phyloP scores from a whole-genome alignment of 345 rosid genomes.

The Populus tremula region DNA sequence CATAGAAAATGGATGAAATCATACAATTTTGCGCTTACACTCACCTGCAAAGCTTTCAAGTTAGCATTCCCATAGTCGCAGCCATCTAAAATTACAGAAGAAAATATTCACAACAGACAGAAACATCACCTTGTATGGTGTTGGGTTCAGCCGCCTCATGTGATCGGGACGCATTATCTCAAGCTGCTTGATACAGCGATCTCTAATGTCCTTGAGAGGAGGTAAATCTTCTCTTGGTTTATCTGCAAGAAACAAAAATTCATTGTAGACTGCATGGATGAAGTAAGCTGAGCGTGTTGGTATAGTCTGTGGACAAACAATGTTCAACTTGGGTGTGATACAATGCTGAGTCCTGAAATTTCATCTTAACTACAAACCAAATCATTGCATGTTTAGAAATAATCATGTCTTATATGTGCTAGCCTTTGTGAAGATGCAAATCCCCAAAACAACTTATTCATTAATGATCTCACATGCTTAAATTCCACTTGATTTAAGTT shows the following conservation, averaged over 20 bases:
- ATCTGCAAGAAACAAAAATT: slow-evolving; percentile 36
- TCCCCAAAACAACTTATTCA: not conserved
- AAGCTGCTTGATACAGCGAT: slow-evolving; percentile 78
- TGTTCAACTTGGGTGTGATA: not conserved
- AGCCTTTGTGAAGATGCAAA: not conserved
- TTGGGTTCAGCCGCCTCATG: slow-evolving; percentile 89
- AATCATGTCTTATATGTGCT: not conserved
- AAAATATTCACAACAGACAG: not conserved
- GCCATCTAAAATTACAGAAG: not conserved
- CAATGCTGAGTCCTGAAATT: not conserved
- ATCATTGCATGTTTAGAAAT: not conserved
- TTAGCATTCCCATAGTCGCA: not conserved
- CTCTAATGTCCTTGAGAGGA: slow-evolving; percentile 57
- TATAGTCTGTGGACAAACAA: not conserved
- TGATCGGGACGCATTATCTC: slow-evolving; percentile 91
- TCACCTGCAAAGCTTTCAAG: slow-evolving; percentile 50
- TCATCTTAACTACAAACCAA: not conserved
- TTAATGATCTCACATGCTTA: not conserved
- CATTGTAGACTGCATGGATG: not conserved
- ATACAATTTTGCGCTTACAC: slow-evolving; percentile 76
- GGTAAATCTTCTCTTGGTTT: slow-evolving; percentile 68
- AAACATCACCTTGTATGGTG: slow-evolving; percentile 77
- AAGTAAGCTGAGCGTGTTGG: not conserved
- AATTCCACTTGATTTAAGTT: no score
- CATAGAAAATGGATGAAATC: slow-evolving; percentile 94